phyloP scores from a whole-genome alignment of 345 rosid species.

The Rhodomyrtus tomentosa region DNA sequence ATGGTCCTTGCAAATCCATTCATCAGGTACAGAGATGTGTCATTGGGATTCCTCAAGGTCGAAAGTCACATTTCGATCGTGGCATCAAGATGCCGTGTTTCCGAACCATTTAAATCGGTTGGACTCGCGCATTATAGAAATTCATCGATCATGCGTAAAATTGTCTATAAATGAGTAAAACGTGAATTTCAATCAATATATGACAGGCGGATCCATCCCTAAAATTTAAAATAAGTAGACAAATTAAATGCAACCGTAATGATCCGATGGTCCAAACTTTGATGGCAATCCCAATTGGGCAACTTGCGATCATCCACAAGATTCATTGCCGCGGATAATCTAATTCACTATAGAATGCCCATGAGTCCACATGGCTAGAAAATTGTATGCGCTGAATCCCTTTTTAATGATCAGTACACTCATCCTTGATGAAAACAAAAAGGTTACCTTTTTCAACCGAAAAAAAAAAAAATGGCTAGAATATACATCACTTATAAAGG shows the following conservation, averaged over 20 bases:
- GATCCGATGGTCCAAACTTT: no score
- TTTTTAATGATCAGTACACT: no score
- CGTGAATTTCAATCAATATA: neutral
- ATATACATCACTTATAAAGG: neutral
- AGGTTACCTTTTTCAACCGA: no score
- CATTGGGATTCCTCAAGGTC: neutral
- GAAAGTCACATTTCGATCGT: neutral
- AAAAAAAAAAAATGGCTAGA: no score
- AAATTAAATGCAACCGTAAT: neutral
- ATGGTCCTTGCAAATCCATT: neutral
- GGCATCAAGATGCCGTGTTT: neutral
- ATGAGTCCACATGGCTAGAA: neutral
- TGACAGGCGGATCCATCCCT: neutral
- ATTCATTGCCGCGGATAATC: accelerated
- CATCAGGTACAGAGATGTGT: neutral
- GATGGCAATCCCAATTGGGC: neutral
- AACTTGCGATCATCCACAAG: neutral
- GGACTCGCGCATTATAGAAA: neutral
- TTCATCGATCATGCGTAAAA: accelerated
- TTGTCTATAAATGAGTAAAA: neutral
- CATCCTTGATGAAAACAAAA: no score
- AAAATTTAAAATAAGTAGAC: neutral
- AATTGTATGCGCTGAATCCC: no score
- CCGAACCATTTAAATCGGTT: neutral
- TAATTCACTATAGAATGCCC: neutral